Base-by-base conservation (phyloP, 257 asterid genomes). In the Paulownia fortunei region DNA sequence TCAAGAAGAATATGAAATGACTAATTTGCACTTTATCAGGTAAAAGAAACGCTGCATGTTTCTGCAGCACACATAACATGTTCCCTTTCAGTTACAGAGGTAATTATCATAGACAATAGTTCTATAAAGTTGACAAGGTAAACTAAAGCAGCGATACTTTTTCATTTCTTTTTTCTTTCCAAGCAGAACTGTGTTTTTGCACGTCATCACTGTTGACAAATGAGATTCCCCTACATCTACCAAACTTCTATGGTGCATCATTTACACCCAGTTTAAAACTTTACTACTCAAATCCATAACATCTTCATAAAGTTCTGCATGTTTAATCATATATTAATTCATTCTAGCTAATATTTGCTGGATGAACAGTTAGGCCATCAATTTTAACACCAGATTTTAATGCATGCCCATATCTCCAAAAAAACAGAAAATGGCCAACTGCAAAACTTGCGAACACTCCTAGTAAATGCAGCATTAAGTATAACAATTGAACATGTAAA, bases 1-100 rank as follows among this genome's bases (percentile, higher is more conserved):
- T 34, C 61, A 36, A 84, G 73, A 44, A 55, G 41, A 54, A 76
- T 9, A 60, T 24, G 46, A 78, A 32, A 76, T 15, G 18, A 58
- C 36, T 42, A 49, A 65, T n/a, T 49, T 19, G 46, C 61, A 74
- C 52, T 71, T 10, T 21, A 26, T 34, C 67, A 47, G 21, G 30
- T 27, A 63, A 64, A 59, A 62, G n/a, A 60, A 6, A 41, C 15
- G 47, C 26, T 19, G 44, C 13, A 52, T 16, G 30, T 23, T 41
- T 51, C 23, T 18, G 47, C 46, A 12, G 32, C 41, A 62, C 9
- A 76, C 30, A 69, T 39, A 42, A 39, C 32, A 27, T 49, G 26
- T 15, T 37, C 52, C 56, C 24, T 6, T 70, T 36, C 18, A 55
- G 60, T 60, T 27, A 23, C 67, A 44, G n/a, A 51, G 18, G 62